Conservation (phyloP, 441 rosid genomes). For the Aquilaria agallochum region DNA sequence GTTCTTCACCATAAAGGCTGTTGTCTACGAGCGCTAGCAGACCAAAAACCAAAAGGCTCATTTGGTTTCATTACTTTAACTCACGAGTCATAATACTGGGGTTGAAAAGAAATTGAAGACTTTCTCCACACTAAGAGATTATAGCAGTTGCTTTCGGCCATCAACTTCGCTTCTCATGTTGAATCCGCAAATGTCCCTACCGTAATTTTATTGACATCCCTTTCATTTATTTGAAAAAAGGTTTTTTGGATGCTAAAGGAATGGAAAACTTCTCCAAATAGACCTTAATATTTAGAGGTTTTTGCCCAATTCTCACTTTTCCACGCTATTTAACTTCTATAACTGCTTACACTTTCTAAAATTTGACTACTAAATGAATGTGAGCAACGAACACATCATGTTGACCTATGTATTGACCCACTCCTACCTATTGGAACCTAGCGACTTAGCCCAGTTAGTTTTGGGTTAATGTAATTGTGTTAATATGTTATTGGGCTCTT, state of each 20-base stretch:
- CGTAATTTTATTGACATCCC: slow-evolving; percentile 20
- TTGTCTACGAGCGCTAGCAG: too few species aligned
- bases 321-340: neutral
- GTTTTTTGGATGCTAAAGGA: slow-evolving; percentile 47
- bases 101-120: slow-evolving; percentile 18
- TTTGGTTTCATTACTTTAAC: too few species aligned
- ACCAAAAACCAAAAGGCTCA: neutral
- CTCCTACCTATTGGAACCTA: too few species aligned
- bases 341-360: neutral
- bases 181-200: slow-evolving; percentile 71
- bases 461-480: too few species aligned
- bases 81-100: too few species aligned
- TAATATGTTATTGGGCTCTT: too few species aligned
- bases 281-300: slow-evolving; percentile 82
- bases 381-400: too few species aligned
- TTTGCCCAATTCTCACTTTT: neutral
- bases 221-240: slow-evolving; percentile 28
- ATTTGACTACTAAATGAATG: too few species aligned
- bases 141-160: slow-evolving; percentile 43
- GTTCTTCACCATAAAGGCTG: too few species aligned
- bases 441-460: too few species aligned
- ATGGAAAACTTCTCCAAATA: slow-evolving; percentile 70
- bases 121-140: slow-evolving; percentile 31
- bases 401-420: too few species aligned
- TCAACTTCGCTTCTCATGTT: slow-evolving; percentile 46